Conservation (phyloP, 1,284 basidiomycete species). For the Boletus mariae region DNA sequence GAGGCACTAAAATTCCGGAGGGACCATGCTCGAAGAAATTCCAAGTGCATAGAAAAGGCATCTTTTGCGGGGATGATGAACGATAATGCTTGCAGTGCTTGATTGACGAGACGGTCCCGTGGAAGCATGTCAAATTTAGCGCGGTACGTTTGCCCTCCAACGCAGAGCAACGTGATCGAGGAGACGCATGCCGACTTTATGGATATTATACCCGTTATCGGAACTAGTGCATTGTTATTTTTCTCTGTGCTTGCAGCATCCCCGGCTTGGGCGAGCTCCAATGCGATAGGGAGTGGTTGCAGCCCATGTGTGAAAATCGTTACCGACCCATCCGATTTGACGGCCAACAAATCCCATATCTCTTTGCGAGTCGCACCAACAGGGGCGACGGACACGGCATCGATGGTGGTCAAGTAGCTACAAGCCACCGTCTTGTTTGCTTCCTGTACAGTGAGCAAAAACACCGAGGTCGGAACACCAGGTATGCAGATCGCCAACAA, state of each 20-base stretch:
- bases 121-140: slow-evolving; percentile 50
- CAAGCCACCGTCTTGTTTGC: slow-evolving; percentile 40
- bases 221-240: slow-evolving; percentile 6
- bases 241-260: slow-evolving; percentile 12
- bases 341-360: slow-evolving; percentile 65
- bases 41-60: slow-evolving; percentile 53
- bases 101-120: slow-evolving; percentile 49
- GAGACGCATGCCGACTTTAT: slow-evolving; percentile 43
- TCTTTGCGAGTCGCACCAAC: slow-evolving; percentile 59
- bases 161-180: slow-evolving; percentile 44
- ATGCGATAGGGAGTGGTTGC: slow-evolving; percentile 42
- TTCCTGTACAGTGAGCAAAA: slow-evolving; percentile 41
- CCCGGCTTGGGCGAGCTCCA: slow-evolving; percentile 23
- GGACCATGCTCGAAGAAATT: slow-evolving; percentile 59
- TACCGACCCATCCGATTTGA: slow-evolving; percentile 52
- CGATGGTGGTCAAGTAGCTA: slow-evolving; percentile 36
- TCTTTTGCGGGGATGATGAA: slow-evolving; percentile 53
- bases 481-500: slow-evolving; percentile 60
- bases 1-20: slow-evolving; percentile 38
- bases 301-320: slow-evolving; percentile 60
- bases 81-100: slow-evolving; percentile 60
- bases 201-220: slow-evolving; percentile 34
- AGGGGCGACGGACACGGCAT: slow-evolving; percentile 53
- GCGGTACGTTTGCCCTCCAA: slow-evolving; percentile 45
- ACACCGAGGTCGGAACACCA: slow-evolving; percentile 46